Percentiles rank a stretch among this genome's conserved stretches.
phyloP scores from a whole-genome alignment of 768 basidiomycete genomes.

The Tricholoma sp. region DNA sequence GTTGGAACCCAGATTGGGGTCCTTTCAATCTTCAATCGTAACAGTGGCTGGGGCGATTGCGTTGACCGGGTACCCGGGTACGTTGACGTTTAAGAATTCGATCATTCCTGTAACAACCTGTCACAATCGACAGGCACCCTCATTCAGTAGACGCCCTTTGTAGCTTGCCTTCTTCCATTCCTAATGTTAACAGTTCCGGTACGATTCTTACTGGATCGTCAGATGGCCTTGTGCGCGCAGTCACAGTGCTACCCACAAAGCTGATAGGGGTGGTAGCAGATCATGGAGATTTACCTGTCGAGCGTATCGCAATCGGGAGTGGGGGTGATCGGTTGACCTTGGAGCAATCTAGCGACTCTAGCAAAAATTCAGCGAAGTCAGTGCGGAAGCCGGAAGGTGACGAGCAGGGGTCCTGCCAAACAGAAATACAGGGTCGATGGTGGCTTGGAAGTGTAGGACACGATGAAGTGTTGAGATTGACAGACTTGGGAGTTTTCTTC shows the following conservation, averaged over 20 bases:
- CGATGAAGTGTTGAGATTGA: slow-evolving; percentile 81
- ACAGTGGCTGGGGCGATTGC: slow-evolving; percentile 86
- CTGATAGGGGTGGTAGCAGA: slow-evolving; percentile 87
- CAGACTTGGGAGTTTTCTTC: slow-evolving; percentile 77
- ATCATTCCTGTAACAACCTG: neutral
- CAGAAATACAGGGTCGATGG: slow-evolving; percentile 33
- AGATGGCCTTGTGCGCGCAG: slow-evolving; percentile 84
- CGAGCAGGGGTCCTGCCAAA: slow-evolving; percentile 16
- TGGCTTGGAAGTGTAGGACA: slow-evolving; percentile 96
- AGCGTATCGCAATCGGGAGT: slow-evolving; percentile 66
- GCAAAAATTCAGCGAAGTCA: slow-evolving; percentile 5
- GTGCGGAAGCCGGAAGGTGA: slow-evolving; percentile 7
- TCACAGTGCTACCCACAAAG: slow-evolving; percentile 85
- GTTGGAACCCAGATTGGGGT: slow-evolving; percentile 91
- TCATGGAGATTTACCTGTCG: slow-evolving; percentile 90
- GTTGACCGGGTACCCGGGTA: slow-evolving; percentile 88
- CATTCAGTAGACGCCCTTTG: slow-evolving; percentile 88
- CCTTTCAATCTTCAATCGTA: slow-evolving; percentile 84
- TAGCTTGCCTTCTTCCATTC: slow-evolving; percentile 56
- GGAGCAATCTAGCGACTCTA: slow-evolving; percentile 15
- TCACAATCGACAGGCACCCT: slow-evolving; percentile 61
- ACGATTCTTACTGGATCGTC: slow-evolving; percentile 87
- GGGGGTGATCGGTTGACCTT: slow-evolving; percentile 29
- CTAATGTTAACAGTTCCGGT: slow-evolving; percentile 56
- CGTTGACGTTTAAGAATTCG: slow-evolving; percentile 16